Conservation (phyloP, 139 green algal genomes). For the Penium margaritaceum region DNA sequence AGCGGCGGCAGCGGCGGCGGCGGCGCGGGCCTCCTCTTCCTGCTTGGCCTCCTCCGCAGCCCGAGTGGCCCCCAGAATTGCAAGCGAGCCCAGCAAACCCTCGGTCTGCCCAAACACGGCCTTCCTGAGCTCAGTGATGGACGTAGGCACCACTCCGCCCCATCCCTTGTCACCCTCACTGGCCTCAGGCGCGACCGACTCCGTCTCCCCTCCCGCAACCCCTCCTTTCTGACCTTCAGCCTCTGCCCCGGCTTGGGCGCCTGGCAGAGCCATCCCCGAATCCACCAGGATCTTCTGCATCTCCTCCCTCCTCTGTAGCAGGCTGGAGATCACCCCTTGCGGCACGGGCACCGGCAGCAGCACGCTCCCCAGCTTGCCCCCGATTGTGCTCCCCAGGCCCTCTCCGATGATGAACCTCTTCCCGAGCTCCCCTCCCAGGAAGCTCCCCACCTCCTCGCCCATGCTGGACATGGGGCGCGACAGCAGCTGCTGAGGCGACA, state of each 20-base stretch:
- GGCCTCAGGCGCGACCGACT: not conserved
- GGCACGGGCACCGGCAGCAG: too few relatives aligned
- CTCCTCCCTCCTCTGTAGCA: not conserved
- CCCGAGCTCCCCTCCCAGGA: too few relatives aligned
- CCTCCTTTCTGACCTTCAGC: not conserved
- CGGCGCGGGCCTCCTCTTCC: not conserved
- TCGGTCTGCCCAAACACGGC: slow-evolving; percentile 14
- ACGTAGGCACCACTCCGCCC: not conserved
- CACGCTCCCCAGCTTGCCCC: too few relatives aligned
- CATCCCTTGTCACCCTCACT: not conserved
- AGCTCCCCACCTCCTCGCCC: too few relatives aligned
- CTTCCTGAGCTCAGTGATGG: not conserved
- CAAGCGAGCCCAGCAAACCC: not conserved
- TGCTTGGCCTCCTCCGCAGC: not conserved
- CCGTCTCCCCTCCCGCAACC: not conserved
- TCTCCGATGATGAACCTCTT: too few relatives aligned
- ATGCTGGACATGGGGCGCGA: too few relatives aligned
- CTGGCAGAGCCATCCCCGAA: not conserved
- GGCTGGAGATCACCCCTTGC: too few relatives aligned
- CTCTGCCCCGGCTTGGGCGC: not conserved
- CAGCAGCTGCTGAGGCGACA: too few relatives aligned
- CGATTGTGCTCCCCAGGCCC: too few relatives aligned
- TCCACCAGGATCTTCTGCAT: not conserved
- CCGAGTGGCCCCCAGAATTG: not conserved
- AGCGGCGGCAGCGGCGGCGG: not conserved